These are phyloP conservation scores for Endoconidiophora polonica DNA, from an alignment of 2,329 filamentous ascomycete genomes.

Conservation along the genomic window DNA sequence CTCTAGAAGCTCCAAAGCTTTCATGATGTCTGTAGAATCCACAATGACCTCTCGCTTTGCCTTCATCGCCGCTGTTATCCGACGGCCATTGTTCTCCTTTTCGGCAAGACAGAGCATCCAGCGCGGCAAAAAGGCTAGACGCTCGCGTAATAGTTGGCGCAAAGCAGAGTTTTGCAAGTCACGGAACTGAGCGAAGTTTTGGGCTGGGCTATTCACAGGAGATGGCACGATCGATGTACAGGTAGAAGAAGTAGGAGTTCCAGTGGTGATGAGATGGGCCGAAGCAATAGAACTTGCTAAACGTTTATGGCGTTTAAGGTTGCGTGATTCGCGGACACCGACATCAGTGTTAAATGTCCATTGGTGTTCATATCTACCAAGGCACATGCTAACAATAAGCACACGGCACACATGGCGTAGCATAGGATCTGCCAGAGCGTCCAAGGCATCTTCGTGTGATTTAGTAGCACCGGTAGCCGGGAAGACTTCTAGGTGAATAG, in stretches of 20 bases:
- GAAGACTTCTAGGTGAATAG: slow-evolving; percentile 18
- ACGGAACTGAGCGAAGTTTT: too few relatives aligned
- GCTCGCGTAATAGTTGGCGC: slow-evolving; percentile 14
- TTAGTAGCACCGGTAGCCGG: neutral
- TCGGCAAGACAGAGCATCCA: slow-evolving; percentile 18
- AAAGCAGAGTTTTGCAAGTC: neutral
- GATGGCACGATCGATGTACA: too few relatives aligned
- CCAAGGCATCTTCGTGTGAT: slow-evolving; percentile 10
- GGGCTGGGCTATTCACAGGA: too few relatives aligned
- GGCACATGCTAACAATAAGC: slow-evolving; percentile 19
- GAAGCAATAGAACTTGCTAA: too few relatives aligned
- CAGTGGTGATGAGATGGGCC: too few relatives aligned
- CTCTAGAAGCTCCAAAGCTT: slow-evolving; percentile 1
- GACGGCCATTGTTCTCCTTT: neutral
- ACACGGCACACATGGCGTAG: neutral
- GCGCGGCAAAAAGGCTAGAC: slow-evolving; percentile 15
- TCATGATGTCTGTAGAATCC: slow-evolving; percentile 1
- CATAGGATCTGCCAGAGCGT: slow-evolving; percentile 14
- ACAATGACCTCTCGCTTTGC: neutral
- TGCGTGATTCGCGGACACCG: slow-evolving; percentile 20
- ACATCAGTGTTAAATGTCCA: slow-evolving; percentile 27
- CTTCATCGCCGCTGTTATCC: neutral
- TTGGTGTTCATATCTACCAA: slow-evolving; percentile 23
- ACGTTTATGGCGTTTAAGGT: neutral
- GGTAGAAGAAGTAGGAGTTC: too few relatives aligned